Evolutionary conservation across 1,139 yeast genomes (phyloP).

Genomic region (Wickerhamomyces sp.): DNA sequence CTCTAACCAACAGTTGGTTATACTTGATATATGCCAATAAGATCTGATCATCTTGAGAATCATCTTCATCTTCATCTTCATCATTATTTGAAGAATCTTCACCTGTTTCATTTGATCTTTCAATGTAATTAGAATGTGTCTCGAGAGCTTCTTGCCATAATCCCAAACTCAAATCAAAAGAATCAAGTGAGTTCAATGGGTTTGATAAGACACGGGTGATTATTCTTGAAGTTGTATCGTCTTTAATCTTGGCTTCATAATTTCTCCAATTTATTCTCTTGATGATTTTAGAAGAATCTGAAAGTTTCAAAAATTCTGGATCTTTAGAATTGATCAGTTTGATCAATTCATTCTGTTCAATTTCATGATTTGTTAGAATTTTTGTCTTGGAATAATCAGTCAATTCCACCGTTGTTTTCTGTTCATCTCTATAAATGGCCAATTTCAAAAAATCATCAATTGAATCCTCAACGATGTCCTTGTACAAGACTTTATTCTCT

Average conservation of each 20-base stretch:
- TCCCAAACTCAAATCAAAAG: slow-evolving; percentile 42
- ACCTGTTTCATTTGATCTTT: slow-evolving; percentile 25
- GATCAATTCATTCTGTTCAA: slow-evolving; percentile 27
- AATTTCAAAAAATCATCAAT: slow-evolving; percentile 67
- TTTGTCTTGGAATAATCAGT: slow-evolving; percentile 43
- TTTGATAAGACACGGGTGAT: slow-evolving; percentile 29
- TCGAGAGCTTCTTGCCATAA: slow-evolving; percentile 55
- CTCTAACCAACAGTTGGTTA: slow-evolving; percentile 56
- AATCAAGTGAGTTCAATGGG: slow-evolving; percentile 24
- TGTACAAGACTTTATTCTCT: slow-evolving; percentile 39
- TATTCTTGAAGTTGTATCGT: slow-evolving; percentile 68
- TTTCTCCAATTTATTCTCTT: slow-evolving; percentile 61
- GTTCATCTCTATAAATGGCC: slow-evolving; percentile 42
- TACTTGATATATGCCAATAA: slow-evolving; percentile 71
- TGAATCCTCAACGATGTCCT: slow-evolving; percentile 52
- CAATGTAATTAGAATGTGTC: slow-evolving; percentile 46
- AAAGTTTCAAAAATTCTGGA: slow-evolving; percentile 26
- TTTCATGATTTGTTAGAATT: slow-evolving; percentile 25
- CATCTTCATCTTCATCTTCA: slow-evolving; percentile 39
- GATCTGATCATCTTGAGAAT: slow-evolving; percentile 69
- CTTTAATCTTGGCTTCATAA: slow-evolving; percentile 62
- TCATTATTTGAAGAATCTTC: no score
- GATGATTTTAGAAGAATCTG: slow-evolving; percentile 24
- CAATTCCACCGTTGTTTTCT: slow-evolving; percentile 35
- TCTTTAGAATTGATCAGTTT: slow-evolving; percentile 38